Evolutionary conservation across 2,329 filamentous ascomycete genomes (phyloP), one percentile per base, ranked within the genome.

Genomic region (Ceratocystis papillata): DNA sequence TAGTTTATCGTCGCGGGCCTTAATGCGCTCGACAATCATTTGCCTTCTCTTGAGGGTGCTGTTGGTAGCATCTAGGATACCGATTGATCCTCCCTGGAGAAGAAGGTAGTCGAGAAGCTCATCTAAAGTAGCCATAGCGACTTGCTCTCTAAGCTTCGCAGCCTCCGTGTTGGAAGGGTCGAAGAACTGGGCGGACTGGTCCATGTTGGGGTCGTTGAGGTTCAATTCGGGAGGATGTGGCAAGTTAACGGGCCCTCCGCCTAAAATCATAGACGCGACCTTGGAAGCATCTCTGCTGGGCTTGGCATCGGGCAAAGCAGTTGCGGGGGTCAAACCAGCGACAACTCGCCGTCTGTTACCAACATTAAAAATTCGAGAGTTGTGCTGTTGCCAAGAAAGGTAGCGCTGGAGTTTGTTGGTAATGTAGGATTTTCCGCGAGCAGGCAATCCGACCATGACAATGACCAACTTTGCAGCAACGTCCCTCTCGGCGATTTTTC

Each of bases 351-450:
- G 83, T 72, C 91, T 83, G 75, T 96, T 93, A 68, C 94, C 94
- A 46, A 99, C 94, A 72, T 99, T 99, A 83, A 99, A 99, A 71
- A 99, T 96, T 70, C 83, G 84, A 12, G 92, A 94, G 72, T 96
- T 90, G 76, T 99, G 93, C 73, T 99, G 94, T 72, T 96, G 86
- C 94, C 94, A 99, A 62, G 95, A 93, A 63, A 99, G 79, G 74
- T 97, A 99, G 69, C 94, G 84, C 67, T 94, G 89, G 69, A 99
- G 83, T 78, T 99, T 99, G 80, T 97, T 97, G 69, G 94, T 97
- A 72, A 99, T 96, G 77, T 99, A 99, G 65, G 92, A 96, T 78
- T 99, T 99, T 74, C 94, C 94, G 72, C 94, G 83, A 8, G 94
- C 94, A 2, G 94, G 94, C 71, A 99, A 79, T 69, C 94, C 94